Conservation (phyloP, 306 rosid species). For the Dryas alaskensis region DNA sequence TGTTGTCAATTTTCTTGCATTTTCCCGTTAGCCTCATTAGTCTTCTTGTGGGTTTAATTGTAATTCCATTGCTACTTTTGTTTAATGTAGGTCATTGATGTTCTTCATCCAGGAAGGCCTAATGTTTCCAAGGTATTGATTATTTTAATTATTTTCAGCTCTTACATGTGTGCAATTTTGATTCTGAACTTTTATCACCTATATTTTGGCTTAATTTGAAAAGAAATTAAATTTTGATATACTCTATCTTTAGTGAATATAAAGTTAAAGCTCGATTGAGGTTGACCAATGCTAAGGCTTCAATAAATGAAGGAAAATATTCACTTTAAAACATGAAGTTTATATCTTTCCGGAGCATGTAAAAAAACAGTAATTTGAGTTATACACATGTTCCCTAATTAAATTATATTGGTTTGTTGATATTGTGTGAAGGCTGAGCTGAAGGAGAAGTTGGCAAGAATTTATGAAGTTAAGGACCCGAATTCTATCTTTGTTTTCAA, state of each 20-base stretch:
- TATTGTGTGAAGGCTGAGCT: slow-evolving; percentile 61
- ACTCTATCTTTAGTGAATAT: too few relatives aligned
- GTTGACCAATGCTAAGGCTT: too few relatives aligned
- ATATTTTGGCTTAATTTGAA: too few relatives aligned
- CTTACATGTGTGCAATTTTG: not conserved
- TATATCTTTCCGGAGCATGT: too few relatives aligned
- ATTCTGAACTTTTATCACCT: too few relatives aligned
- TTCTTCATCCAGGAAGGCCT: slow-evolving; percentile 90
- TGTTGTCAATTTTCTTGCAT: not conserved
- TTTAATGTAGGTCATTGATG: slow-evolving; percentile 61
- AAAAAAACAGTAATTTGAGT: not conserved
- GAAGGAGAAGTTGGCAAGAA: slow-evolving; percentile 75
- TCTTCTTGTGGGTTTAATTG: not conserved
- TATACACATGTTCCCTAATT: not conserved
- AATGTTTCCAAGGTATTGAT: slow-evolving; percentile 76
- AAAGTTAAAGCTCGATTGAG: too few relatives aligned
- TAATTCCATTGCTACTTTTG: not conserved
- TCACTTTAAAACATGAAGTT: too few relatives aligned
- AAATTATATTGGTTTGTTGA: not conserved
- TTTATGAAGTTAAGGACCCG: slow-evolving; percentile 81
- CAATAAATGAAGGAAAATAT: too few relatives aligned
- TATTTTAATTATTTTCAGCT: not conserved
- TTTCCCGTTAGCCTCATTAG: not conserved
- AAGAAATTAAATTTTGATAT: too few relatives aligned
- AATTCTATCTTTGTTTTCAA: slow-evolving; percentile 80